A percentile compares a stretch with the other conserved stretches of the same genome.
These are phyloP conservation scores for Candida pseudoviswanathii DNA, from an alignment of 1,139 yeast species.

Conservation along the genomic window DNA sequence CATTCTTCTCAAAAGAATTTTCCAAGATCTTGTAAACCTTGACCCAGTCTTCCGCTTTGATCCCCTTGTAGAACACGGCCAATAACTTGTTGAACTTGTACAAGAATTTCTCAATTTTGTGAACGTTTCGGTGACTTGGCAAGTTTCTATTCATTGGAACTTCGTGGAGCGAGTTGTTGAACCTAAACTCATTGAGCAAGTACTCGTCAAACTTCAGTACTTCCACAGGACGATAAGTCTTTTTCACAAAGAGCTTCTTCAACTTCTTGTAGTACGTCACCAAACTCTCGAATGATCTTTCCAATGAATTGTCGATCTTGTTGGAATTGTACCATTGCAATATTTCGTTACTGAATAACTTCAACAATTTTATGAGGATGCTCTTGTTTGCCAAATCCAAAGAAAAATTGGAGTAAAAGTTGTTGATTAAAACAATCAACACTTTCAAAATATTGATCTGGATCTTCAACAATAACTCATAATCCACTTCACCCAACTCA, in stretches of 20 bases:
- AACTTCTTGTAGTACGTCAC: conserved; percentile 65
- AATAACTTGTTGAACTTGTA: conserved; percentile 66
- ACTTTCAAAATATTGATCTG: conserved; percentile 85
- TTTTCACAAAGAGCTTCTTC: conserved; percentile 74
- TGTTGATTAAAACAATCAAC: conserved; percentile 67
- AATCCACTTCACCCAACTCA: conserved; percentile 48
- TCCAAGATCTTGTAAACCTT: conserved; percentile 74
- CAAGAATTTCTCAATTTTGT: conserved; percentile 57
- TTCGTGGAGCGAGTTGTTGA: conserved; percentile 44
- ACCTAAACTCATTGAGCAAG: conserved; percentile 41
- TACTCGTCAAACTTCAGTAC: conserved; percentile 42
- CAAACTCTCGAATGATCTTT: conserved; percentile 49
- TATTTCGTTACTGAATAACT: conserved; percentile 67
- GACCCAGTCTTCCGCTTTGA: conserved; percentile 79
- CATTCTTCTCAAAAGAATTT: conserved; percentile 53
- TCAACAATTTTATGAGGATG: conserved; percentile 66
- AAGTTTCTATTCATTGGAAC: conserved; percentile 52
- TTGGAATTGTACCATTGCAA: conserved; percentile 69
- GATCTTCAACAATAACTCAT: conserved; percentile 65
- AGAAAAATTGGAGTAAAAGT: conserved; percentile 75
- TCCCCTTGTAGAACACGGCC: conserved; percentile 58
- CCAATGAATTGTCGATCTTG: conserved; percentile 43
- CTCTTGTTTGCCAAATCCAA: conserved; percentile 65
- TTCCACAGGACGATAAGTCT: conserved; percentile 70
- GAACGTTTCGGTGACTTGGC: conserved; percentile 48